These are phyloP conservation scores for Rubus idaeus DNA, from an alignment of 306 rosid genomes.

Conservation along the genomic window DNA sequence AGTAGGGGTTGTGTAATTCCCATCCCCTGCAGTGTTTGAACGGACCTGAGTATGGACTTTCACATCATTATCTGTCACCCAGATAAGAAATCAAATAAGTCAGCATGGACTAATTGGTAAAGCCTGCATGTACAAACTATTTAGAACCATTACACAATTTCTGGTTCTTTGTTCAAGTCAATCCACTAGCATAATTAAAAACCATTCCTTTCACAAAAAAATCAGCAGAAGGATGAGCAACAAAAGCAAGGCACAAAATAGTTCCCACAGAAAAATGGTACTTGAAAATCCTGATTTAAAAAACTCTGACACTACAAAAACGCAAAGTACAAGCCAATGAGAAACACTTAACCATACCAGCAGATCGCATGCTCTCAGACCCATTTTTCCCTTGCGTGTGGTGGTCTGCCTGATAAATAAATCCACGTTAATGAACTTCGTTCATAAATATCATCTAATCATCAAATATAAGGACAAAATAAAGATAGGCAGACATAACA, in stretches of 20 bases:
- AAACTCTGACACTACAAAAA: not conserved
- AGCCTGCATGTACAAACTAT: not conserved
- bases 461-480: not conserved
- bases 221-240: not conserved
- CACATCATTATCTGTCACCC: slow-evolving; percentile 11
- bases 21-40: slow-evolving; percentile 18
- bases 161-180: not conserved
- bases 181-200: not conserved
- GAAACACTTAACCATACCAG: slow-evolving; percentile 20
- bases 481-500: not conserved
- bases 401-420: slow-evolving; percentile 22
- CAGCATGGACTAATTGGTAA: not conserved
- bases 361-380: slow-evolving; percentile 19
- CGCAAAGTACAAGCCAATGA: not conserved
- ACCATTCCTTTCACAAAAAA: not conserved
- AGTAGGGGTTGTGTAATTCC: not conserved
- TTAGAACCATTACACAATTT: not conserved
- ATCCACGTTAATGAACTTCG: not conserved
- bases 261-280: not conserved
- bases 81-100: slow-evolving; percentile 12
- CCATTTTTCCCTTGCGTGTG: slow-evolving; percentile 8
- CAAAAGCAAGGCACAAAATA: not conserved
- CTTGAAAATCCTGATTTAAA: no score
- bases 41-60: slow-evolving; percentile 11
- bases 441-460: not conserved